phyloP scores from a whole-genome alignment of 306 rosid genomes.

The Gastrolobium villosum region DNA sequence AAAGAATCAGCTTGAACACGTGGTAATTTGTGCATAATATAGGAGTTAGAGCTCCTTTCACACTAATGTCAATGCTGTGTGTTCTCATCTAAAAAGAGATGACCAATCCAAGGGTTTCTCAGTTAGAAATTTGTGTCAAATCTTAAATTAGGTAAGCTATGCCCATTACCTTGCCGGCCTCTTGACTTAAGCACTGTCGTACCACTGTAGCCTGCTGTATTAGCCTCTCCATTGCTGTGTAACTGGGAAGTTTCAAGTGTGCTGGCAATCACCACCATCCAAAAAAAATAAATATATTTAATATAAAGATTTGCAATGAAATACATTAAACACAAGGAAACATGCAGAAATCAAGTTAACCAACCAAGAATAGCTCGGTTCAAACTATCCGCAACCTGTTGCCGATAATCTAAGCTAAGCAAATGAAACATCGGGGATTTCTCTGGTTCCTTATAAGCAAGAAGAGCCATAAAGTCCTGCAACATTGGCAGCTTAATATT shows the following conservation, averaged over 20 bases:
- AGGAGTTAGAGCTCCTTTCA: background rate
- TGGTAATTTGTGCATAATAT: background rate
- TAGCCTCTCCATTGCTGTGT: constrained; percentile 88
- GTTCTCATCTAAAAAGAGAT: constrained; percentile 16
- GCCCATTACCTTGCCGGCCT: constrained; percentile 67
- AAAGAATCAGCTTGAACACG: constrained; percentile 30
- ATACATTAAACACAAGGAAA: constrained; percentile 16
- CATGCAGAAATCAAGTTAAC: constrained; percentile 46
- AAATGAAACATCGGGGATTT: constrained; percentile 90
- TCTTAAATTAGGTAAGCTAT: constrained; percentile 1
- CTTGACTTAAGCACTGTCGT: constrained; percentile 74
- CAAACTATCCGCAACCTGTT: constrained; percentile 80
- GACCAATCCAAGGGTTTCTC: constrained; percentile 3
- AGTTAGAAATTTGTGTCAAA: background rate
- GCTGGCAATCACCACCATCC: constrained; percentile 62
- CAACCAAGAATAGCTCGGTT: constrained; percentile 88
- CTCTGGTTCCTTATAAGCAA: constrained; percentile 94
- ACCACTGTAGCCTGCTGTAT: constrained; percentile 86
- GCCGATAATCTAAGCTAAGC: constrained; percentile 80
- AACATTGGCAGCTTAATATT: constrained; percentile 4
- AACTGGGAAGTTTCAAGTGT: constrained; percentile 76
- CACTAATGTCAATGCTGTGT: background rate
- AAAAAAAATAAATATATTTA: constrained; percentile 7
- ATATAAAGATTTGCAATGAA: constrained; percentile 14
- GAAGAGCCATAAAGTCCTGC: constrained; percentile 89